Conservation (phyloP, 495 filamentous ascomycete species). For the Aspergillus hancockii region DNA sequence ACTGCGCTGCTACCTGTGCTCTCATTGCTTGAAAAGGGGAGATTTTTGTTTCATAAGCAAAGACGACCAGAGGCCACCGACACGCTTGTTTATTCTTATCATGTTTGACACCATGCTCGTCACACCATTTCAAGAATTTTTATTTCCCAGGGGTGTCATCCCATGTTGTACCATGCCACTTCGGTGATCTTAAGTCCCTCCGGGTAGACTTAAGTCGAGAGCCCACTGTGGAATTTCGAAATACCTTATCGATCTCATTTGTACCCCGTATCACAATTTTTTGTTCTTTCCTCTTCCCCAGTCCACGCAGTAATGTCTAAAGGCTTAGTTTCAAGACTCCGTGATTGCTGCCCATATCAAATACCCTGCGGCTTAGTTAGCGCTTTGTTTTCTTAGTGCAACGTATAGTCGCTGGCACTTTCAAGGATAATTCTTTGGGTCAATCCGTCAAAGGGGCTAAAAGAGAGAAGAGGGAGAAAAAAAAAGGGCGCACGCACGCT, state of each 20-base stretch:
- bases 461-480: neutral
- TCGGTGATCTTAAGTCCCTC: slow-evolving; percentile 18
- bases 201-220: slow-evolving; percentile 13
- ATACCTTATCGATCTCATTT: slow-evolving; percentile 8
- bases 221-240: slow-evolving; percentile 7
- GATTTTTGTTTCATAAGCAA: slow-evolving; percentile 3
- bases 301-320: slow-evolving; percentile 46
- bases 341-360: slow-evolving; percentile 15
- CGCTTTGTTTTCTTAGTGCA: slow-evolving; percentile 7
- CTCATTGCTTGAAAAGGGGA: slow-evolving; percentile 5
- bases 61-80: slow-evolving; percentile 19
- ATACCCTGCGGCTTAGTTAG: slow-evolving; percentile 17
- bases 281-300: slow-evolving; percentile 7
- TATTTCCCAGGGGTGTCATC: slow-evolving; percentile 6
- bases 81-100: slow-evolving; percentile 11
- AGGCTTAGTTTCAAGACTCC: slow-evolving; percentile 27
- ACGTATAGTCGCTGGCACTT: neutral
- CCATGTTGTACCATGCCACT: slow-evolving; percentile 20
- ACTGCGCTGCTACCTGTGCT: neutral
- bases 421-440: neutral
- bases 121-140: slow-evolving; percentile 18
- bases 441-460: neutral
- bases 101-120: slow-evolving; percentile 11
- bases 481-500: neutral
- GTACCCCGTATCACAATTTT: neutral